These are phyloP conservation scores for Ustilago bromivora DNA, from an alignment of 1,284 basidiomycete species.

Conservation along the genomic window DNA sequence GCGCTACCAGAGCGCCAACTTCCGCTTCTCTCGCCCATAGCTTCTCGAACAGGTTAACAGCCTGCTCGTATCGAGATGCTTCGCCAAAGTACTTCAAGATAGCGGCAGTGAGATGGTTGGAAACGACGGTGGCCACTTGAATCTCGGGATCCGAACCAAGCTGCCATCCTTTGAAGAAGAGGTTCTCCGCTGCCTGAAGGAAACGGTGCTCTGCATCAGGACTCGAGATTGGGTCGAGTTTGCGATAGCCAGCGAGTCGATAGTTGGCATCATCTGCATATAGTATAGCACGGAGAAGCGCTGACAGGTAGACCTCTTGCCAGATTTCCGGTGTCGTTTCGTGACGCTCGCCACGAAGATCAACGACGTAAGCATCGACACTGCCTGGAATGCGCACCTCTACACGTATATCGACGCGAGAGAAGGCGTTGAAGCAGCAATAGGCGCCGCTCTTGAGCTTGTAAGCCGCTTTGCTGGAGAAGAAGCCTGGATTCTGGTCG, in stretches of 20 bases:
- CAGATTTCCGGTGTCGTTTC: conserved; percentile 92
- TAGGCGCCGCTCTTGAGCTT: conserved; percentile 94
- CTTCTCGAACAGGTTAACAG: conserved; percentile 95
- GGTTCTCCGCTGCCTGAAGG: conserved; percentile 86
- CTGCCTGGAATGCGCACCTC: conserved; percentile 99
- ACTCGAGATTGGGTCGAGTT: conserved; percentile 91
- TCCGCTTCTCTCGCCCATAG: conserved; percentile 87
- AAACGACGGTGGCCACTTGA: conserved; percentile 96
- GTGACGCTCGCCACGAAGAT: conserved; percentile 91
- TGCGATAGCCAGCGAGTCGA: conserved; percentile 90
- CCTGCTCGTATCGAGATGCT: conserved; percentile 84
- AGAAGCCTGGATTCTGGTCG: conserved; percentile 92
- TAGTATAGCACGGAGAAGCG: conserved; percentile 87
- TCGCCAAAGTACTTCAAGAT: conserved; percentile 98
- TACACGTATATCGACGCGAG: conserved; percentile 93
- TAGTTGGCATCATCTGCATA: conserved; percentile 96
- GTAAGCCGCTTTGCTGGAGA: conserved; percentile 79
- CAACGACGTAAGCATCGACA: conserved; percentile 92
- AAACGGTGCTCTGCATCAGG: conserved; percentile 90
- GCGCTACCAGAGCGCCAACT: conserved; percentile 86
- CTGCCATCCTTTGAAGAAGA: conserved; percentile 97
- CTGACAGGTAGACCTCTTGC: conserved; percentile 97
- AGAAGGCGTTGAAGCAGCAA: conserved; percentile 99
- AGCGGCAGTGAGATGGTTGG: conserved; percentile 93
- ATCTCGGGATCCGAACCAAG: conserved; percentile 98